Conservation (phyloP, 2,329 filamentous ascomycete genomes). For the Penicillium hordei region DNA sequence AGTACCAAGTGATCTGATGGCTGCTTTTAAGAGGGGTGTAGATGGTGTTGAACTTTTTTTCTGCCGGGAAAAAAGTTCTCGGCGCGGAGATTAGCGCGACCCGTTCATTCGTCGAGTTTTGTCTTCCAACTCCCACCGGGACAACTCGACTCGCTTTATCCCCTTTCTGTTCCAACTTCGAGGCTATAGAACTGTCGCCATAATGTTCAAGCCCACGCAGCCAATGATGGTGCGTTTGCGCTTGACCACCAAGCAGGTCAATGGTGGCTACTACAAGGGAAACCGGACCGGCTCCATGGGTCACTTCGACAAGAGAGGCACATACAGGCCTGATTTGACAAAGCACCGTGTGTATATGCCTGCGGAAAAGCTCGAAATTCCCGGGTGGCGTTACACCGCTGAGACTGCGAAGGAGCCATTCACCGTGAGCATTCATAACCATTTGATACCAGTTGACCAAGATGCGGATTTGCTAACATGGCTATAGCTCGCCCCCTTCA, state of each 20-base stretch:
- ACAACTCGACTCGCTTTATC: conserved; percentile 24
- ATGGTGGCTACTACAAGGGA: conserved; percentile 96
- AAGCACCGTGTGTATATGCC: conserved; percentile 85
- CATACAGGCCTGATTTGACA: conserved; percentile 75
- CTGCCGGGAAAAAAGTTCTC: conserved; percentile 36
- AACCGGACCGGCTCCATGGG: conserved; percentile 87
- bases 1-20: conserved; percentile 11
- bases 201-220: conserved; percentile 47
- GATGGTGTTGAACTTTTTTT: conserved; percentile 30
- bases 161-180: background rate
- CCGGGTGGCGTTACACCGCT: background rate
- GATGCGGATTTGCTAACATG: conserved; percentile 10
- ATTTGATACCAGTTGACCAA: background rate
- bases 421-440: conserved; percentile 14
- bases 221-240: conserved; percentile 69
- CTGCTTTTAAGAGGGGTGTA: conserved; percentile 18
- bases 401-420: conserved; percentile 8
- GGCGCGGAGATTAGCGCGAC: conserved; percentile 34
- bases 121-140: conserved; percentile 8
- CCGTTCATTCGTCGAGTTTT: conserved; percentile 23
- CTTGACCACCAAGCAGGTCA: conserved; percentile 90
- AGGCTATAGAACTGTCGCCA: conserved; percentile 13
- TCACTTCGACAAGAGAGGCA: conserved; percentile 61
- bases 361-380: conserved; percentile 6
- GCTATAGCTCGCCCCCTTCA: conserved; percentile 47